phyloP scores from a whole-genome alignment of 2,329 filamentous ascomycete species.

The Alternaria triticina region DNA sequence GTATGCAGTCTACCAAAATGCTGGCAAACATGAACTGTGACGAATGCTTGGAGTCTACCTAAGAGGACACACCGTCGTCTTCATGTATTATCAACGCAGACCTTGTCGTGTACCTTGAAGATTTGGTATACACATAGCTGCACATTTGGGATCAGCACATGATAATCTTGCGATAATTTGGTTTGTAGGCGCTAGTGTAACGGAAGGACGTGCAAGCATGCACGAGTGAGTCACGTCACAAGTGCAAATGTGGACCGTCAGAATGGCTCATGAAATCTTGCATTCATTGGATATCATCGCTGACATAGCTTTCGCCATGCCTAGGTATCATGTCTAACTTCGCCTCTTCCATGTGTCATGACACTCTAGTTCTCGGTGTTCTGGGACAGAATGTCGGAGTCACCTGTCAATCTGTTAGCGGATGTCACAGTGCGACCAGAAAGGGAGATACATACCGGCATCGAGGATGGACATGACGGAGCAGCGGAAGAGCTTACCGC shows the following conservation, averaged over 20 bases:
- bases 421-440: neutral
- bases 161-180: neutral
- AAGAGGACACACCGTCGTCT: neutral
- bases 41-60: too few species aligned
- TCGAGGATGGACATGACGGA: slow-evolving; percentile 97
- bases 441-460: slow-evolving; percentile 64
- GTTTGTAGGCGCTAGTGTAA: neutral
- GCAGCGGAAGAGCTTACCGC: slow-evolving; percentile 98
- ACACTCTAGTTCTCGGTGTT: slow-evolving; percentile 55
- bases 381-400: slow-evolving; percentile 95
- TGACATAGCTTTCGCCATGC: slow-evolving; percentile 23
- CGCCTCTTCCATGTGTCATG: slow-evolving; percentile 3
- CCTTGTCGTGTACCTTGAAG: neutral
- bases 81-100: neutral
- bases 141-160: neutral
- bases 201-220: neutral
- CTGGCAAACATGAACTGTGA: too few species aligned
- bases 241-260: slow-evolving; percentile 8
- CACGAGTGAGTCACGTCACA: slow-evolving; percentile 10
- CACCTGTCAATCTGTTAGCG: slow-evolving; percentile 42
- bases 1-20: neutral
- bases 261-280: slow-evolving; percentile 28
- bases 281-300: slow-evolving; percentile 39
- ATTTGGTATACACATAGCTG: neutral
- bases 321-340: slow-evolving; percentile 35